Percentiles rank a stretch among this genome's conserved stretches.
phyloP scores from a whole-genome alignment of 83 land plant species.

The Thuja plicata region DNA sequence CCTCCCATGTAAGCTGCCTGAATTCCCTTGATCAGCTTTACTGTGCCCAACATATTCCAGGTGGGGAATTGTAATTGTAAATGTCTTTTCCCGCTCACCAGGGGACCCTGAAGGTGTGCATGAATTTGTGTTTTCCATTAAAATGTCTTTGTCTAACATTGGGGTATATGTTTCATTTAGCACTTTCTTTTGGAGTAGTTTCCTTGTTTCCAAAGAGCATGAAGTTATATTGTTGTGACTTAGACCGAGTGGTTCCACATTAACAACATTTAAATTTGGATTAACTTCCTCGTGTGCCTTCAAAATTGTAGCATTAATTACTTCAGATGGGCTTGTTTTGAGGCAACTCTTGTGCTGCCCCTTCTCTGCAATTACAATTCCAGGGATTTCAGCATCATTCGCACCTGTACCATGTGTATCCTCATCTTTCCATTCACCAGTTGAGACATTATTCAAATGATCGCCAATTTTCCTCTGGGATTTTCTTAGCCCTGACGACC shows the following conservation, averaged over 20 bases:
- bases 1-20: not conserved
- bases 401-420: not conserved
- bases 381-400: not conserved
- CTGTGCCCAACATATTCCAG: not conserved
- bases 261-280: not conserved
- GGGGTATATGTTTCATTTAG: not conserved
- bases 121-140: not conserved
- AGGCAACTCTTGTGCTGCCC: not conserved
- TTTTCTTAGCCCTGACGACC: not conserved
- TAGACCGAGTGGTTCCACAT: not conserved
- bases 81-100: not conserved
- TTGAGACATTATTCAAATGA: not conserved
- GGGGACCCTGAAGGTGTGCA: not conserved
- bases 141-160: not conserved
- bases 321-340: not conserved
- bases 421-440: not conserved
- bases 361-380: not conserved
- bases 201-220: slow-evolving; percentile 2
- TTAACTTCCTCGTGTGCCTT: not conserved
- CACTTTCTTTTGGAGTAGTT: not conserved
- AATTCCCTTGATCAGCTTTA: not conserved
- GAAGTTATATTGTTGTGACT: not conserved
- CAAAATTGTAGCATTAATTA: not conserved
- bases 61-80: not conserved
- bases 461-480: not conserved